Evolutionary conservation across 202 grass and related monocot species (phyloP), one percentile per base, ranked within the genome.

Genomic region (Alloteropsis angusta): DNA sequence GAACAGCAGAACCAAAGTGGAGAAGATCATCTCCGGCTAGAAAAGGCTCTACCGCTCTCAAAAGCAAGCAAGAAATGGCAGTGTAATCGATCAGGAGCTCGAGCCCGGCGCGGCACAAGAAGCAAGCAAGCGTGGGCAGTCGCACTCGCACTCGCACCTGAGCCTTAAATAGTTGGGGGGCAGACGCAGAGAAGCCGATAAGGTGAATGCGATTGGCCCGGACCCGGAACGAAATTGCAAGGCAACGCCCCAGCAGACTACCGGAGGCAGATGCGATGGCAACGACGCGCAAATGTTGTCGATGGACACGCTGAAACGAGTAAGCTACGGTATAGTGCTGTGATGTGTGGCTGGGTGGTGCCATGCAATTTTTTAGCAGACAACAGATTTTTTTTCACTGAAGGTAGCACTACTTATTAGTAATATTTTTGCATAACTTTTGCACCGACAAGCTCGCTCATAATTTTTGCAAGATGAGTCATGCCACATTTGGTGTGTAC

Each of bases 1-100:
- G 49, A 67, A 67, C 6, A 74, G 18, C 9, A 83, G 60, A 11
- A 87, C 18, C 59, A 73, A 66, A 4, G 67, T 46, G 18, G 48
- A 78, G 50, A 83, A 53, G 25, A 19, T 3, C 11, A 18, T 36
- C 25, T 34, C 35, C 35, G 35, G 47, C 16, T 49, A 7, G 5
- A n/a, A 49, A 49, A 49, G 53, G 21, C 21, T 56, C 19, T 23
- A 25, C 3, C 53, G 9, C 53, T 56, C 53, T 56, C 53, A 25
- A 56, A 56, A 25, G 3, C 7, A 11, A 35, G 58, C 58, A 32
- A 34, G 58, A 16, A 60, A 30, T 30, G 58, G 28, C 6, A 16
- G 14, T 5, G 14, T 23, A 68, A 28, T 46, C 14, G 6, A 17
- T 15, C 13, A 3, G 14, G 6, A 60, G 56, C 56, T 43, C 38